These are phyloP conservation scores for Austroboletus olivaceoglutinosus DNA, from an alignment of 1,284 basidiomycete genomes.

Conservation along the genomic window DNA sequence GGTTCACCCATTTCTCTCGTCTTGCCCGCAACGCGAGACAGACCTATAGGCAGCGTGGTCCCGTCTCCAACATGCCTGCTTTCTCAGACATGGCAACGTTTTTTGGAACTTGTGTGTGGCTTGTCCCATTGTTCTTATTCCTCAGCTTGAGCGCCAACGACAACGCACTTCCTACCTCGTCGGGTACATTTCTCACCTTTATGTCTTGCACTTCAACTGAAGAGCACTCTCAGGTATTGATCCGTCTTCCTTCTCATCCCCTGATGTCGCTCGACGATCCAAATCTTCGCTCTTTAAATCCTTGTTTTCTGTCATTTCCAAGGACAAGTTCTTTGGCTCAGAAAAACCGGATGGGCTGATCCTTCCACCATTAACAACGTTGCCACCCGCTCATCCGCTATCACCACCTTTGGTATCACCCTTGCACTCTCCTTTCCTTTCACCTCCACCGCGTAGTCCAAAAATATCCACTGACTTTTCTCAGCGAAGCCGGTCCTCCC, in stretches of 20 bases:
- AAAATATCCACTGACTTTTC: conserved; percentile 3
- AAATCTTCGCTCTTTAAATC: conserved; percentile 64
- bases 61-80: conserved; percentile 45
- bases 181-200: conserved; percentile 33
- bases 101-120: conserved; percentile 92
- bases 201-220: conserved; percentile 1
- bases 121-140: conserved; percentile 88
- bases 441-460: conserved; percentile 28
- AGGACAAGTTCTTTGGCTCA: conserved; percentile 33
- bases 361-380: conserved; percentile 33
- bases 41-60: conserved; percentile 42
- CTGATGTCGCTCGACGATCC: conserved; percentile 33
- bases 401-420: conserved; percentile 16
- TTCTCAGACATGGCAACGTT: conserved; percentile 92
- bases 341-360: conserved; percentile 58
- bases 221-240: conserved; percentile 31
- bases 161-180: conserved; percentile 76
- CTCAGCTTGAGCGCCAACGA: conserved; percentile 93
- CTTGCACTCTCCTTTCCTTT: conserved; percentile 19
- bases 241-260: conserved; percentile 33
- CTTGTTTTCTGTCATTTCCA: conserved; percentile 49
- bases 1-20: conserved; percentile 90
- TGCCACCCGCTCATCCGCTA: conserved; percentile 22
- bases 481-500: conserved; percentile 13
- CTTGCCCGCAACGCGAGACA: conserved; percentile 55